A percentile compares a stretch with the other conserved stretches of the same genome.
Conservation (phyloP, 345 rosid species). For the rapeseed (Brassica napus) region DNA sequence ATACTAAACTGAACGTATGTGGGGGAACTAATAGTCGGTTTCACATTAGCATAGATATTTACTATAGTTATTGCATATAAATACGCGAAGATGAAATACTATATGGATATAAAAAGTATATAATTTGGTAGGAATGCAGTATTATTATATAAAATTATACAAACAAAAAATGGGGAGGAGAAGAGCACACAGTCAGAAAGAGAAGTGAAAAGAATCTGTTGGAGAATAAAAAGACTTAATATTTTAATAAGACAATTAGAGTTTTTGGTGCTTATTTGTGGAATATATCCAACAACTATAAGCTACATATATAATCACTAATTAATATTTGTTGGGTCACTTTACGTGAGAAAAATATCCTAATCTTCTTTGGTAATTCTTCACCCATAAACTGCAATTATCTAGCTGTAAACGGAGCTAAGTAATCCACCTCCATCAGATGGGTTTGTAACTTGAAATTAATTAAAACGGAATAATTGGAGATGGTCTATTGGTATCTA, state of each 20-base stretch:
- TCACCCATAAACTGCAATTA: conserved; percentile 18
- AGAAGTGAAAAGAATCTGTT: conserved; percentile 34
- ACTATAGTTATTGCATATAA: conserved; percentile 4
- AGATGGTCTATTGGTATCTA: background rate
- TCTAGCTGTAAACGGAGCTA: conserved; percentile 12
- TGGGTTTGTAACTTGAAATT: background rate
- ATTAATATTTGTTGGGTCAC: conserved; percentile 15
- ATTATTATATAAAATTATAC: conserved; percentile 1
- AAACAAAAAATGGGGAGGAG: conserved; percentile 13
- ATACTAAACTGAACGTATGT: conserved; percentile 7
- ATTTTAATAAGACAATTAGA: background rate
- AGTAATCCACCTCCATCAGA: background rate
- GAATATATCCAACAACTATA: conserved; percentile 38
- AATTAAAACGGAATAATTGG: background rate
- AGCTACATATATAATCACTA: conserved; percentile 6
- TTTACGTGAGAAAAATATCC: conserved; percentile 18
- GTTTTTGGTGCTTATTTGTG: conserved; percentile 24
- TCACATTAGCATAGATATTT: conserved; percentile 12
- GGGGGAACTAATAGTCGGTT: conserved; percentile 1
- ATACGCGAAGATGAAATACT: conserved; percentile 2
- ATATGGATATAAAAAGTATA: background rate
- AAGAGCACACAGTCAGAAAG: conserved; percentile 32
- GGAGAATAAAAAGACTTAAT: conserved; percentile 28
- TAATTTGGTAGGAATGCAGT: conserved; percentile 21
- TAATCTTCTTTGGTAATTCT: conserved; percentile 37